Evolutionary conservation across 805 yeast genomes (phyloP).

Genomic region (Saccharomycopsis fermentans): DNA sequence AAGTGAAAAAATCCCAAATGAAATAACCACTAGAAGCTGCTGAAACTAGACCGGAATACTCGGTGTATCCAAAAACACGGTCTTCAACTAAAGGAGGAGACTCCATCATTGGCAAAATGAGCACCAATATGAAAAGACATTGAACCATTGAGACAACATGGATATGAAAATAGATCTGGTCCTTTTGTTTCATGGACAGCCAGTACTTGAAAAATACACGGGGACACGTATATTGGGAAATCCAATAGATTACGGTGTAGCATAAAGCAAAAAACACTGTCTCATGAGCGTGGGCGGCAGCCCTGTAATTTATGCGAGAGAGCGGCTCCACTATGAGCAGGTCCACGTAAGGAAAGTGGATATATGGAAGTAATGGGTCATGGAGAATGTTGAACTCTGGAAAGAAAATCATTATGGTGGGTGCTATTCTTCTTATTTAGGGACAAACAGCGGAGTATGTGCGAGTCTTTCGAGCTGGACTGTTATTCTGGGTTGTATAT

Average conservation of each 20-base stretch:
- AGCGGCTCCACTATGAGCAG: conserved; percentile 1
- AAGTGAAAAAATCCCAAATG: conserved; percentile 70
- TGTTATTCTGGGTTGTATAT: too few species aligned
- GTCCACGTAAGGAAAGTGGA: conserved; percentile 25
- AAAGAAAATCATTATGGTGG: background rate
- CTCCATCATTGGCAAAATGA: conserved; percentile 51
- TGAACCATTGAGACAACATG: conserved; percentile 86
- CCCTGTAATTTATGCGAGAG: background rate
- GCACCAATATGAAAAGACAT: conserved; percentile 50
- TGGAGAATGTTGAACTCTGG: conserved; percentile 16
- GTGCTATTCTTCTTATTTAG: too few species aligned
- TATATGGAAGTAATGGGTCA: conserved; percentile 22
- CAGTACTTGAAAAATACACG: conserved; percentile 20
- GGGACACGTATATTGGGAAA: conserved; percentile 21
- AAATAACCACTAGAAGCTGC: conserved; percentile 72
- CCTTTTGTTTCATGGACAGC: conserved; percentile 28
- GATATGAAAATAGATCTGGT: conserved; percentile 63
- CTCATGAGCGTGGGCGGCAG: conserved; percentile 26
- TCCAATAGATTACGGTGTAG: conserved; percentile 24
- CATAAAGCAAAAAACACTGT: conserved; percentile 23
- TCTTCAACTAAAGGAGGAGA: conserved; percentile 38
- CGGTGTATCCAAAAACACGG: conserved; percentile 53
- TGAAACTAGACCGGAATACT: conserved; percentile 57
- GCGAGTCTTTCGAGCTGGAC: too few species aligned
- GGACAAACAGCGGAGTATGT: too few species aligned